Percentiles rank a stretch among this genome's conserved stretches.
phyloP scores from a whole-genome alignment of 2,329 filamentous ascomycete species.

The Sarocladium oryzae region DNA sequence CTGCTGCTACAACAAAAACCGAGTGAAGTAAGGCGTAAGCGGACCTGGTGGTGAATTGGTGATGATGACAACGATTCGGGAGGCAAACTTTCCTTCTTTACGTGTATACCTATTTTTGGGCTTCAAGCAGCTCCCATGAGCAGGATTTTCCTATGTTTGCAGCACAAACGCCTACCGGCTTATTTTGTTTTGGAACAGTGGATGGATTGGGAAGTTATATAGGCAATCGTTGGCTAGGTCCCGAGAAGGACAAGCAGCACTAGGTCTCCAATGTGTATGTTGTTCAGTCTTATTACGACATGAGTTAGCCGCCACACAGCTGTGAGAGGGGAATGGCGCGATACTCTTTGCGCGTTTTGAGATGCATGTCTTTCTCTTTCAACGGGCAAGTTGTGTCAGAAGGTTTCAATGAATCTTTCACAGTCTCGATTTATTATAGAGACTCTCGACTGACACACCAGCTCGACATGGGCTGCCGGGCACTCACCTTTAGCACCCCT shows the following conservation, averaged over 20 bases:
- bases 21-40: slow-evolving; percentile 26
- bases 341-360: too few species aligned
- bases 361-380: too few species aligned
- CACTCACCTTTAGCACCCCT: too few species aligned
- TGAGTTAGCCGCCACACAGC: too few species aligned
- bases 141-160: background rate
- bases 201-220: background rate
- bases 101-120: slow-evolving; percentile 2
- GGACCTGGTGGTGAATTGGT: background rate
- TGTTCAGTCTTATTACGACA: background rate
- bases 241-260: background rate
- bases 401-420: too few species aligned
- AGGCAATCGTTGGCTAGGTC: slow-evolving; percentile 6
- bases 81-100: slow-evolving; percentile 10
- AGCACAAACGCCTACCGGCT: background rate
- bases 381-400: too few species aligned
- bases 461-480: too few species aligned
- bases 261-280: background rate
- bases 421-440: too few species aligned
- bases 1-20: slow-evolving; percentile 36
- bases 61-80: slow-evolving; percentile 2
- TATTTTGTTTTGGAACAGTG: background rate
- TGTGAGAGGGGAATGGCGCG: too few species aligned
- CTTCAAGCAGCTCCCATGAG: background rate
- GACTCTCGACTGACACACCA: too few species aligned